These are phyloP conservation scores for Saccharomyces uvarum DNA, from an alignment of 1,139 yeast genomes.

Conservation along the genomic window DNA sequence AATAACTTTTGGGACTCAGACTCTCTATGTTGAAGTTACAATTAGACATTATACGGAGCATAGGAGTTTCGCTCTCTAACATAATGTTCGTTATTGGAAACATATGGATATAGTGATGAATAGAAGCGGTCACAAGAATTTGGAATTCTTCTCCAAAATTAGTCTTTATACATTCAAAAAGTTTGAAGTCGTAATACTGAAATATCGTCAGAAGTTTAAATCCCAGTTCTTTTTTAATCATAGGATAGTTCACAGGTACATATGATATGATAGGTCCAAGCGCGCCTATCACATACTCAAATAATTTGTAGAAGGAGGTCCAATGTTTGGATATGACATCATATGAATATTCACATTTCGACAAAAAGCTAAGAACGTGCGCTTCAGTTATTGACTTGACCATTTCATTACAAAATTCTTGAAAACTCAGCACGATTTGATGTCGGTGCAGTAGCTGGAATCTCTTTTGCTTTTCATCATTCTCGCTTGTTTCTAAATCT, in stretches of 20 bases:
- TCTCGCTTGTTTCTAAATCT: neutral
- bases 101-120: neutral
- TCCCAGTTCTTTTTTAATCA: neutral
- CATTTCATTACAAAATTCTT: neutral
- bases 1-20: neutral
- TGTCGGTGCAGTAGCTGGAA: neutral
- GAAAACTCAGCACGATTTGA: neutral
- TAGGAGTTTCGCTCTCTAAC: neutral
- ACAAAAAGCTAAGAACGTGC: neutral
- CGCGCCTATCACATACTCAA: neutral
- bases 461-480: neutral
- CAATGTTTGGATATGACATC: neutral
- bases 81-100: neutral
- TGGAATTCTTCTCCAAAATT: neutral
- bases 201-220: neutral
- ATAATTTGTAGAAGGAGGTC: conserved; percentile 3
- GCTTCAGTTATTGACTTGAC: neutral
- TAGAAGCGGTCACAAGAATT: neutral
- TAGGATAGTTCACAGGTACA: neutral
- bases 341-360: neutral
- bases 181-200: neutral
- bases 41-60: neutral
- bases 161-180: neutral
- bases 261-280: conserved; percentile 1
- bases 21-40: neutral